Percentiles rank a stretch among this genome's conserved stretches.
These are phyloP conservation scores for Populus nigra DNA, from an alignment of 345 rosid genomes.

Conservation along the genomic window DNA sequence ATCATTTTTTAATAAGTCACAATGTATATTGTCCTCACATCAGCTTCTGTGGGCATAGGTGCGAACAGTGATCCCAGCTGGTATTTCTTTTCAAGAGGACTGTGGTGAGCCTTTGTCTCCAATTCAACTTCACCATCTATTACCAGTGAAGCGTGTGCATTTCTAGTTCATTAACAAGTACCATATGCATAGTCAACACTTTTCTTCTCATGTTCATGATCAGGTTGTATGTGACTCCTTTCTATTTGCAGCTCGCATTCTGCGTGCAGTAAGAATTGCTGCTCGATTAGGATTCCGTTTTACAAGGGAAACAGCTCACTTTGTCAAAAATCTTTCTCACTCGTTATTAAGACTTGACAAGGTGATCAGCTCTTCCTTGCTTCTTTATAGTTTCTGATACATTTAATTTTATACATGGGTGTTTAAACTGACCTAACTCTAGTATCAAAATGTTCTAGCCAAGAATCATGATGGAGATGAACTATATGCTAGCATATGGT, in stretches of 20 bases:
- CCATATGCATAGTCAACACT: background rate
- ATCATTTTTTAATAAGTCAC: conserved; percentile 10
- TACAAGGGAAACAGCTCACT: conserved; percentile 77
- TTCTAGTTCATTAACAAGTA: background rate
- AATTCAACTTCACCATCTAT: background rate
- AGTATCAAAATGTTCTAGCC: conserved; percentile 42
- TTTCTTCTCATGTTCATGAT: conserved; percentile 1
- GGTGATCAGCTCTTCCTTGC: conserved; percentile 34
- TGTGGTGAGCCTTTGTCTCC: conserved; percentile 24
- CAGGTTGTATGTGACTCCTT: conserved; percentile 2
- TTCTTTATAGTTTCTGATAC: background rate
- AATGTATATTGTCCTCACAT: conserved; percentile 7
- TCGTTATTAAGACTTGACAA: conserved; percentile 65
- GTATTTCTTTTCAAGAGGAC: conserved; percentile 57
- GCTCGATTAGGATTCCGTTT: conserved; percentile 76
- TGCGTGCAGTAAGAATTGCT: conserved; percentile 69
- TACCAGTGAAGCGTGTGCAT: background rate
- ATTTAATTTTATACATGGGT: conserved; percentile 8
- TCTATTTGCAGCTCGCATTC: conserved; percentile 69
- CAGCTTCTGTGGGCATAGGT: conserved; percentile 38
- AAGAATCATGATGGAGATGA: conserved; percentile 92
- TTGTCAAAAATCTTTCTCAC: conserved; percentile 52
- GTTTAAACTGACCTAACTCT: conserved; percentile 18
- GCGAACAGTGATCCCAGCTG: conserved; percentile 57
- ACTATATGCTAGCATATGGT: conserved; percentile 96